phyloP scores from a whole-genome alignment of 139 green algal species.

The Coccomyxa sp. region DNA sequence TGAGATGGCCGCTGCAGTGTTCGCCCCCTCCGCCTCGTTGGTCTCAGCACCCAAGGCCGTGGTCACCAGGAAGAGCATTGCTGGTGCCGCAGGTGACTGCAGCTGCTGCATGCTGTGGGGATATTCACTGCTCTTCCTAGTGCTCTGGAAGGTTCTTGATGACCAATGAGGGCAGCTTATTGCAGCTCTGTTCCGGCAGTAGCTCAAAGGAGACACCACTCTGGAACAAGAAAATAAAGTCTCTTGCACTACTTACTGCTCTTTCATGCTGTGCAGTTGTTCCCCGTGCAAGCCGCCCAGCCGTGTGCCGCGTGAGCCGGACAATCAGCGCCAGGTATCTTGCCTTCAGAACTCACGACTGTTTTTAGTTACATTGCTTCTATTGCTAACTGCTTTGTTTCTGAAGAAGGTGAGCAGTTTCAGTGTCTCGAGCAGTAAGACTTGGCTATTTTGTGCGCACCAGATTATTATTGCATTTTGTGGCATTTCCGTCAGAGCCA shows the following conservation, averaged over 20 bases:
- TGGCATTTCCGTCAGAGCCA: background rate
- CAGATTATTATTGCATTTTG: too few species aligned
- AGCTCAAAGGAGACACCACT: background rate
- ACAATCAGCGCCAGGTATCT: constrained; percentile 17
- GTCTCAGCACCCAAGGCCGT: background rate
- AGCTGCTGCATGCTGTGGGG: background rate
- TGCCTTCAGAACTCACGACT: background rate
- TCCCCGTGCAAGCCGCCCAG: background rate
- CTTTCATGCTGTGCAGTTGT: background rate
- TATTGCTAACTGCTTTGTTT: background rate
- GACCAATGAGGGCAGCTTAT: background rate
- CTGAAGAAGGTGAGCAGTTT: background rate
- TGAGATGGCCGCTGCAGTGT: background rate
- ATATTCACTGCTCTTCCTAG: background rate
- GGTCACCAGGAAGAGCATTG: background rate
- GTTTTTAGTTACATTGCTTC: background rate
- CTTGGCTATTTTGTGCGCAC: background rate
- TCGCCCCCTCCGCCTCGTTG: background rate
- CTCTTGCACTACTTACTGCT: background rate
- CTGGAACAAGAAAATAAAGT: background rate
- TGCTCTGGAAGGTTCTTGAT: background rate
- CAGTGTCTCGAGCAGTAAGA: background rate
- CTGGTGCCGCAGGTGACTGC: background rate
- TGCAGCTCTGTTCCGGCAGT: background rate
- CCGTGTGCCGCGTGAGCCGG: constrained; percentile 10